Percentiles rank a stretch among this genome's conserved stretches.
phyloP scores from a whole-genome alignment of 2,329 filamentous ascomycete species.

The Aspergillus calidoustus region DNA sequence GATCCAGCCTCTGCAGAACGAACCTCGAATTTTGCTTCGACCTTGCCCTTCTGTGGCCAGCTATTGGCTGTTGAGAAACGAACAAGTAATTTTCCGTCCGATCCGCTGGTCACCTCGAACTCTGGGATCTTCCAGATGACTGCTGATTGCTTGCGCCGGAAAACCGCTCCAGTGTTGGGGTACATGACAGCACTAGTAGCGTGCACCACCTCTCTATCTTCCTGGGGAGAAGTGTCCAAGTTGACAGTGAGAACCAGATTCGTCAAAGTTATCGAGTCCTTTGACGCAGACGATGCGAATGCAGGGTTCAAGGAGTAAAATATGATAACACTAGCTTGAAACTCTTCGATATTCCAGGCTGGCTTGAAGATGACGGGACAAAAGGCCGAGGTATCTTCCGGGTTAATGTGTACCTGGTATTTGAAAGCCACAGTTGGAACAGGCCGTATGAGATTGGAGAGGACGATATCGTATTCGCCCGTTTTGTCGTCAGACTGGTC shows the following conservation, averaged over 20 bases:
- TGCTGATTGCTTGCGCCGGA: conserved; percentile 51
- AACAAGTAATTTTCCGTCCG: conserved; percentile 77
- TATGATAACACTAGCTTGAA: conserved; percentile 84
- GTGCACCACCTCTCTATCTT: conserved; percentile 46
- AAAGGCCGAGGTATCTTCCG: conserved; percentile 59
- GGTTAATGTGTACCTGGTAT: conserved; percentile 80
- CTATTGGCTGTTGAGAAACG: conserved; percentile 76
- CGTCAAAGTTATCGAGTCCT: conserved; percentile 62
- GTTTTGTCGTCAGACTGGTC: conserved; percentile 59
- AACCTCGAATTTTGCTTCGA: conserved; percentile 85
- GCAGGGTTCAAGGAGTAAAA: conserved; percentile 82
- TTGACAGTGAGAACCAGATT: conserved; percentile 75
- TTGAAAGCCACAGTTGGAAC: conserved; percentile 78
- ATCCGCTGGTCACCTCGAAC: conserved; percentile 57
- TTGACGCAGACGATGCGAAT: conserved; percentile 53
- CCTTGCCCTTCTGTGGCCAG: conserved; percentile 71
- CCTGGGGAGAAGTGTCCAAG: conserved; percentile 46
- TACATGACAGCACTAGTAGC: conserved; percentile 52
- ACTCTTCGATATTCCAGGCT: conserved; percentile 80
- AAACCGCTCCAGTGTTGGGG: conserved; percentile 49
- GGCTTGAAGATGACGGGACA: conserved; percentile 76
- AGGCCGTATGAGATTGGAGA: conserved; percentile 72
- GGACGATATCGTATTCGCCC: conserved; percentile 79
- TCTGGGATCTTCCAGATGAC: conserved; percentile 53
- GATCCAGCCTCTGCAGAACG: conserved; percentile 60